Evolutionary conservation across 2,329 filamentous ascomycete genomes (phyloP).

Genomic region (Cladophialophora yegresii): DNA sequence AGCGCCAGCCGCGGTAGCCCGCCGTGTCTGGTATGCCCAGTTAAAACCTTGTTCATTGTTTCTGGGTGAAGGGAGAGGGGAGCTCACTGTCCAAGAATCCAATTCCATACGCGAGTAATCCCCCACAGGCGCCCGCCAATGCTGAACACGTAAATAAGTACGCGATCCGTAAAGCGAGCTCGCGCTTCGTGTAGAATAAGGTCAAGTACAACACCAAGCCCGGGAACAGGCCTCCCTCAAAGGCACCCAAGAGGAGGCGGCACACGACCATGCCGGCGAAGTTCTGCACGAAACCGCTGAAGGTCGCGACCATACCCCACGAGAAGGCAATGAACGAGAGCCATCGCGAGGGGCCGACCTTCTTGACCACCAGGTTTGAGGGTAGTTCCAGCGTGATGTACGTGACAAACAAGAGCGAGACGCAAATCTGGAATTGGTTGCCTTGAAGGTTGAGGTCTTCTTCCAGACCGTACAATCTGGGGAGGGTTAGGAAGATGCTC

Average conservation of each 20-base stretch:
- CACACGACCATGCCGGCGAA: constrained; percentile 47
- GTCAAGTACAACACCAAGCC: constrained; percentile 49
- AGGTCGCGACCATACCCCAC: constrained; percentile 48
- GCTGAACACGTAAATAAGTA: constrained; percentile 50
- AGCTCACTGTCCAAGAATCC: constrained; percentile 52
- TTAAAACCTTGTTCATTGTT: neutral
- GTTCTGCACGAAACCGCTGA: constrained; percentile 50
- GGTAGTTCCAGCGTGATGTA: constrained; percentile 45
- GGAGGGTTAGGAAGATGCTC: neutral
- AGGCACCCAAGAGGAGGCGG: constrained; percentile 44
- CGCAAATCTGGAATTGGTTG: constrained; percentile 65
- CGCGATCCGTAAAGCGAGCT: constrained; percentile 48
- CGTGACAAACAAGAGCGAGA: constrained; percentile 68
- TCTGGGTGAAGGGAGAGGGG: neutral
- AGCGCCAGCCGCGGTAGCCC: constrained; percentile 50
- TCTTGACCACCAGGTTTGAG: constrained; percentile 49
- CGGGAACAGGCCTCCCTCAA: constrained; percentile 46
- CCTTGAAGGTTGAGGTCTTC: constrained; percentile 47
- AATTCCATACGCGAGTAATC: constrained; percentile 55
- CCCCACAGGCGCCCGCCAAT: constrained; percentile 55
- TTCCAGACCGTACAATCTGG: constrained; percentile 46
- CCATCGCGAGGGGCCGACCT: constrained; percentile 54
- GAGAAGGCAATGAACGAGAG: constrained; percentile 42
- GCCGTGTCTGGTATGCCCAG: constrained; percentile 40
- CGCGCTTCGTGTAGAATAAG: constrained; percentile 49